Evolutionary conservation across 345 rosid species (phyloP).

Genomic region (Erucastrum elatum): DNA sequence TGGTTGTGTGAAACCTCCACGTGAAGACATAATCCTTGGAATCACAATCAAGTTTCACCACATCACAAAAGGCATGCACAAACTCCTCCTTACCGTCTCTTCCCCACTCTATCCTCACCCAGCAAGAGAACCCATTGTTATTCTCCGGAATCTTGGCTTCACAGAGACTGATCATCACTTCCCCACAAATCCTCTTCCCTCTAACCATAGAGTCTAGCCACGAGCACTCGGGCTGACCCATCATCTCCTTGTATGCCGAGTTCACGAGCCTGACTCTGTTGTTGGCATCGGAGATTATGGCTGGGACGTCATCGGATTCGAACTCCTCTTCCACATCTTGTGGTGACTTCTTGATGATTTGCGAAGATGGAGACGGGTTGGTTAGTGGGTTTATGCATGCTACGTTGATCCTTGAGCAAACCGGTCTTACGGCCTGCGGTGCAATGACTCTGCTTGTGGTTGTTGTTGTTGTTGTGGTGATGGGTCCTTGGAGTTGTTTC

Average conservation of each 20-base stretch:
- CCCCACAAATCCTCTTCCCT: constrained; percentile 77
- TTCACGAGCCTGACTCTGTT: constrained; percentile 79
- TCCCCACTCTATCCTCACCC: constrained; percentile 92
- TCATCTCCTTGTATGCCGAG: constrained; percentile 90
- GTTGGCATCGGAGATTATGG: constrained; percentile 73
- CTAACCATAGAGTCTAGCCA: constrained; percentile 76
- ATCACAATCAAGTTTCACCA: constrained; percentile 53
- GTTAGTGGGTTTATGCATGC: constrained; percentile 49
- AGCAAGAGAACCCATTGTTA: constrained; percentile 66
- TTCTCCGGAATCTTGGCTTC: constrained; percentile 42
- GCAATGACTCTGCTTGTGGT: constrained; percentile 47
- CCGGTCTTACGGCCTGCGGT: constrained; percentile 76
- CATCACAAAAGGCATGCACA: constrained; percentile 69
- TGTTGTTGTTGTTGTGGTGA: constrained; percentile 4
- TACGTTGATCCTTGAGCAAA: constrained; percentile 71
- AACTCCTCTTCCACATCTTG: constrained; percentile 81
- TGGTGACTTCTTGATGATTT: constrained; percentile 42
- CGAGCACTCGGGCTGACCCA: constrained; percentile 92
- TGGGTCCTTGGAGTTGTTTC: constrained; percentile 57
- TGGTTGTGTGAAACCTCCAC: constrained; percentile 75
- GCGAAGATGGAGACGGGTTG: not conserved
- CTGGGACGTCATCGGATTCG: constrained; percentile 69
- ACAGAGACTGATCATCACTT: constrained; percentile 58
- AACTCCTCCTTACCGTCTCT: constrained; percentile 51
- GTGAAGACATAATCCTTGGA: constrained; percentile 66